Conservation (phyloP, 257 asterid species). For the Petunia axillaris region DNA sequence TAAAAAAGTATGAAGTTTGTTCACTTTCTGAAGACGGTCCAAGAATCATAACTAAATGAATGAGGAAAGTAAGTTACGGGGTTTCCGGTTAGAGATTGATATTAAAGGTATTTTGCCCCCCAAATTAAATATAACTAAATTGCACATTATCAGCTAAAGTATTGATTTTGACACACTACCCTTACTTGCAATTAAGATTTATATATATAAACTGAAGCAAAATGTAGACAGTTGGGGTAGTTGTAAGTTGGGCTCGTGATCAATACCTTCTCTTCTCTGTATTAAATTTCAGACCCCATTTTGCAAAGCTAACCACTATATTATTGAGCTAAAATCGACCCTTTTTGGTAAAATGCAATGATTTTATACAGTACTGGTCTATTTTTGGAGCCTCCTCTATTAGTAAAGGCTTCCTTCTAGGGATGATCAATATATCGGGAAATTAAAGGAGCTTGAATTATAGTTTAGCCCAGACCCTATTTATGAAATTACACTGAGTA, state of each 20-base stretch:
- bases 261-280: neutral
- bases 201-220: constrained; percentile 10
- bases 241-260: constrained; percentile 31
- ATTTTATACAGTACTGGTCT: neutral
- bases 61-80: neutral
- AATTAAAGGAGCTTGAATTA: no score
- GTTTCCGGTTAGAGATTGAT: neutral
- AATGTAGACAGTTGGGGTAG: constrained; percentile 38
- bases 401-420: no score
- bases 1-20: neutral
- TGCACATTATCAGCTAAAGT: neutral
- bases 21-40: neutral
- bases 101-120: neutral
- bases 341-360: neutral
- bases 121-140: neutral
- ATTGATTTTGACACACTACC: neutral
- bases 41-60: neutral
- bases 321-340: neutral
- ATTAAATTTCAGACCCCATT: constrained; percentile 20
- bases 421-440: no score
- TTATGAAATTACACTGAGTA: no score
- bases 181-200: constrained; percentile 10
- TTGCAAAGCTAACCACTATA: neutral
- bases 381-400: neutral
- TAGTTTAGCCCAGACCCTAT: no score